Evolutionary conservation across 768 basidiomycete genomes (phyloP).

Genomic region (Russula sp.): DNA sequence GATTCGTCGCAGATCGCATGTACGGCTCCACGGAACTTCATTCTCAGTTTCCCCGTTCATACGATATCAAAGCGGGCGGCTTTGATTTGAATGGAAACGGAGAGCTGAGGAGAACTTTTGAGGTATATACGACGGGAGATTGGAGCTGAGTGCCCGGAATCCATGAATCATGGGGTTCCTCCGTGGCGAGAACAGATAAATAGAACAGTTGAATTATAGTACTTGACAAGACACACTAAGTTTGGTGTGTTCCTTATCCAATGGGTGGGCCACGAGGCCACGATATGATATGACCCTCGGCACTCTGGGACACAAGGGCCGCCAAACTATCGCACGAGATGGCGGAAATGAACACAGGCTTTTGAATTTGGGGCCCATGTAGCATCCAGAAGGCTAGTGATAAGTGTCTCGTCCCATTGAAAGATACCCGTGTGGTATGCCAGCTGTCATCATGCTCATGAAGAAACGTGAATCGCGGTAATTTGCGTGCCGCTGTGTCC

Average conservation of each 20-base stretch:
- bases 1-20: slow-evolving; percentile 34
- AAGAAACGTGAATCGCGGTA: no score
- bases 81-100: slow-evolving; percentile 35
- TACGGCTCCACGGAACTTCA: slow-evolving; percentile 30
- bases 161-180: slow-evolving; percentile 31
- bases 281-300: no score
- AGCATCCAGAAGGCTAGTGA: slow-evolving; percentile 12
- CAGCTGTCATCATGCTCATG: not conserved
- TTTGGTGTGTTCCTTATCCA: not conserved
- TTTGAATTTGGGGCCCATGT: slow-evolving; percentile 26
- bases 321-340: slow-evolving; percentile 28
- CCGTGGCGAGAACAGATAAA: slow-evolving; percentile 34
- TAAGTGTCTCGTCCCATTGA: not conserved
- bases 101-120: slow-evolving; percentile 31
- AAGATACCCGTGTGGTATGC: no score
- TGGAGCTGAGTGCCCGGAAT: slow-evolving; percentile 27
- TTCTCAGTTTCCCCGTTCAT: slow-evolving; percentile 22
- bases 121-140: slow-evolving; percentile 27
- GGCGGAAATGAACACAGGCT: slow-evolving; percentile 25
- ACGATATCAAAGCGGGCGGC: slow-evolving; percentile 29
- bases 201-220: slow-evolving; percentile 27
- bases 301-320: slow-evolving; percentile 26
- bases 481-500: no score
- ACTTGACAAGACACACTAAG: slow-evolving; percentile 23
- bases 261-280: no score